These are phyloP conservation scores for Quercus dentata DNA, from an alignment of 306 rosid species.

Conservation along the genomic window DNA sequence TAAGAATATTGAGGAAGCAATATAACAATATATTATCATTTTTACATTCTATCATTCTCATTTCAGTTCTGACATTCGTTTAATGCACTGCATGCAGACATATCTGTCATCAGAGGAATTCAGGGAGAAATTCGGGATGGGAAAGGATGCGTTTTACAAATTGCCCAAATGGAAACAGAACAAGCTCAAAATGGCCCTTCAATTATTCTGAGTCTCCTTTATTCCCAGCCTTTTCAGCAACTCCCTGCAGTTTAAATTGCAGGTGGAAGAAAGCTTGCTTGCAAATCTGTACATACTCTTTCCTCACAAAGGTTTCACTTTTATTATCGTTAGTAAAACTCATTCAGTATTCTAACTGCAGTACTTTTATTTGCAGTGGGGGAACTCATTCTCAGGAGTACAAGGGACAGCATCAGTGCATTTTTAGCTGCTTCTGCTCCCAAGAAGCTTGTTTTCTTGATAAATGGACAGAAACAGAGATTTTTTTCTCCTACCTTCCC, in stretches of 20 bases:
- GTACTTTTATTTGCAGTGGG: constrained; percentile 36
- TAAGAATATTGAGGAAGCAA: constrained; percentile 27
- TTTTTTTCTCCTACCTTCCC: constrained; percentile 13
- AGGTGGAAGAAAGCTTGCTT: constrained; percentile 47
- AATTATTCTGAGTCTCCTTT: constrained; percentile 58
- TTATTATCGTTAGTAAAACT: not conserved
- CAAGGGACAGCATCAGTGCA: constrained; percentile 79
- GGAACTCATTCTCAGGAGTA: constrained; percentile 38
- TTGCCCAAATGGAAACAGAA: constrained; percentile 99
- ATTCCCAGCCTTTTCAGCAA: constrained; percentile 28
- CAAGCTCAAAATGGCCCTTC: constrained; percentile 90
- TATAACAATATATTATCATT: not conserved
- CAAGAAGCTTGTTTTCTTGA: constrained; percentile 50
- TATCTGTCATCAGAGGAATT: constrained; percentile 84
- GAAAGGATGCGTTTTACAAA: constrained; percentile 65
- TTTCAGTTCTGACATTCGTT: constrained; percentile 28
- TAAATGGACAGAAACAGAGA: constrained; percentile 33
- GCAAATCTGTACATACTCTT: constrained; percentile 30
- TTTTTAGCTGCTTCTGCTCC: constrained; percentile 84
- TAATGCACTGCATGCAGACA: constrained; percentile 54
- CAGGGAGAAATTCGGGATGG: constrained; percentile 71
- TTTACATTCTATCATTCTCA: not conserved
- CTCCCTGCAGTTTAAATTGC: constrained; percentile 42
- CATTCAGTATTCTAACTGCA: constrained; percentile 25
- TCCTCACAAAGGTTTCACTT: constrained; percentile 3